These are phyloP conservation scores for Aspergillus transmontanensis DNA, from an alignment of 2,329 filamentous ascomycete species.

Conservation along the genomic window DNA sequence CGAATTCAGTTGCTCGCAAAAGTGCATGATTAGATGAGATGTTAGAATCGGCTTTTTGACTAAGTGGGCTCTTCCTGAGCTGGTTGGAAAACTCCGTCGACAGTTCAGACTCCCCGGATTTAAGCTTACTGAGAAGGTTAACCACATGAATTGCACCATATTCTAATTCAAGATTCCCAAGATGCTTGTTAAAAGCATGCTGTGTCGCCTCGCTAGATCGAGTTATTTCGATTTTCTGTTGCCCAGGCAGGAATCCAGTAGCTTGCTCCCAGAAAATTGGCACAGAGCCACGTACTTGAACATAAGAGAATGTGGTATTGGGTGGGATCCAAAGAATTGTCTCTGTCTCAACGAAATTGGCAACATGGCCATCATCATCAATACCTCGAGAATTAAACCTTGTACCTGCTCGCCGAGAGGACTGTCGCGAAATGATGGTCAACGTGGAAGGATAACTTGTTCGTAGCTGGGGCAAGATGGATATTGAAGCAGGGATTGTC, in stretches of 20 bases:
- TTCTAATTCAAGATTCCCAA: conserved; percentile 78
- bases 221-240: conserved; percentile 92
- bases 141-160: conserved; percentile 93
- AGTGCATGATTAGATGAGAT: conserved; percentile 69
- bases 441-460: conserved; percentile 79
- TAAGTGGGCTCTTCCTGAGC: conserved; percentile 73
- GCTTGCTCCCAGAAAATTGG: conserved; percentile 97
- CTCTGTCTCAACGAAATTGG: conserved; percentile 98
- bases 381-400: conserved; percentile 97
- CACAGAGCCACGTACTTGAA: conserved; percentile 87
- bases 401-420: conserved; percentile 87
- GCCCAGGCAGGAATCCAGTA: conserved; percentile 81
- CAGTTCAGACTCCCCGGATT: conserved; percentile 82
- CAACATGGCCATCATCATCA: conserved; percentile 95
- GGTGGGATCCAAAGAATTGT: conserved; percentile 85
- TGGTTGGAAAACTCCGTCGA: conserved; percentile 78
- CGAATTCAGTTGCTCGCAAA: conserved; percentile 81
- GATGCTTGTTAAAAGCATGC: conserved; percentile 93
- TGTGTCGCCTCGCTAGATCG: conserved; percentile 88
- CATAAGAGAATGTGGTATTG: conserved; percentile 84
- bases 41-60: conserved; percentile 55
- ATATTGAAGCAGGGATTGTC: conserved; percentile 75
- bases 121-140: conserved; percentile 89
- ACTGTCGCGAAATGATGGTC: conserved; percentile 88
- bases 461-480: conserved; percentile 66